Percentiles rank a stretch among this genome's conserved stretches.
Evolutionary conservation across 164 flowering plant species (phyloP).

Genomic region (Brasenia schreberi): DNA sequence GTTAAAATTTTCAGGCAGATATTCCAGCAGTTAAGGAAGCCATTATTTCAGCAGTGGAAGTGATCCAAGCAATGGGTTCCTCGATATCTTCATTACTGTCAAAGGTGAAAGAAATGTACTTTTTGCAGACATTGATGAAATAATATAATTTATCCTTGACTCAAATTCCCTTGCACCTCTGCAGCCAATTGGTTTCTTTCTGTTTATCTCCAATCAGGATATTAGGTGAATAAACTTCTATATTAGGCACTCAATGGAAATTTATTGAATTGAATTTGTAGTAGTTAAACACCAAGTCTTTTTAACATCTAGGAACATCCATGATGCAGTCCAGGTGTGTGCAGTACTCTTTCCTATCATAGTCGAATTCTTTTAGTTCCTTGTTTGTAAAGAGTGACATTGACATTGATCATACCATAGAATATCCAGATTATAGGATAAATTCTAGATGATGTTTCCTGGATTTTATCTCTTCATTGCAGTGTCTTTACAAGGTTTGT

Average conservation of each 20-base stretch:
- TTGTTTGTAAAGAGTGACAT: no score
- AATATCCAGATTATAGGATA: no score
- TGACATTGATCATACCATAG: no score
- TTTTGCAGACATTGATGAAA: neutral
- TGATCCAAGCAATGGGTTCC: slow-evolving; percentile 77
- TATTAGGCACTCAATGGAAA: neutral
- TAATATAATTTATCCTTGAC: neutral
- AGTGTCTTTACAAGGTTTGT: no score
- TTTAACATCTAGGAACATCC: no score
- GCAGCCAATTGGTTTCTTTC: neutral
- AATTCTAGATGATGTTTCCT: no score
- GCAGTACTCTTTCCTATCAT: neutral
- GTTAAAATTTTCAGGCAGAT: slow-evolving; percentile 45
- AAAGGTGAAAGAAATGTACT: slow-evolving; percentile 30
- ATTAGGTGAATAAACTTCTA: neutral
- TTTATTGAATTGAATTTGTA: neutral
- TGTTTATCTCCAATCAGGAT: neutral
- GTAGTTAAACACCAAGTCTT: neutral
- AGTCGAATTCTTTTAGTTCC: neutral
- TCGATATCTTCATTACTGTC: slow-evolving; percentile 49
- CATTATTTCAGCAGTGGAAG: slow-evolving; percentile 65
- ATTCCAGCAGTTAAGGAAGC: slow-evolving; percentile 46
- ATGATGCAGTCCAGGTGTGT: neutral
- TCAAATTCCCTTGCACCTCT: neutral
- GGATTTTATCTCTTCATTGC: no score